These are phyloP conservation scores for Pneumocystis carinii DNA, from an alignment of 1,139 yeast genomes.

Conservation along the genomic window DNA sequence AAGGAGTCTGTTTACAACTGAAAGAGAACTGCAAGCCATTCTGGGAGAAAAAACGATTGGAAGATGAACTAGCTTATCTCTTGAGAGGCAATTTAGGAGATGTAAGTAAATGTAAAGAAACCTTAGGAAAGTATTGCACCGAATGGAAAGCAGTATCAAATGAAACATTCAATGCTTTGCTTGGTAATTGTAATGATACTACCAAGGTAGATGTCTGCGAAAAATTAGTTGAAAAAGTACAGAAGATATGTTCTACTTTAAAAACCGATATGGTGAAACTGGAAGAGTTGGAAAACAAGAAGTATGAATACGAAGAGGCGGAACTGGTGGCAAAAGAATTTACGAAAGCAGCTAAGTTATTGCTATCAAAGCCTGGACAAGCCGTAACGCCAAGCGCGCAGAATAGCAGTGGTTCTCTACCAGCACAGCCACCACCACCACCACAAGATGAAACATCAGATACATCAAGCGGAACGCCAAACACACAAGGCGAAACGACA, in stretches of 20 bases:
- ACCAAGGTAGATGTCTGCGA: neutral
- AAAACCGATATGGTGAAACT: neutral
- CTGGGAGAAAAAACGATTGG: neutral
- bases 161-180: neutral
- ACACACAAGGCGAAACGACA: too few species aligned
- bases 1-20: neutral
- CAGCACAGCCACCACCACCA: too few species aligned
- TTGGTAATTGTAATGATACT: neutral
- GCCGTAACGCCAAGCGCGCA: too few species aligned
- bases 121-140: neutral
- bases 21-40: neutral
- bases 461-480: too few species aligned
- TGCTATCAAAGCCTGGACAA: neutral
- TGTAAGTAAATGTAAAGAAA: neutral
- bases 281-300: neutral
- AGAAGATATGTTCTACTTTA: neutral
- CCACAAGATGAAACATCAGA: too few species aligned
- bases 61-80: neutral
- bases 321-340: neutral
- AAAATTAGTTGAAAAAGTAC: neutral
- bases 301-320: neutral
- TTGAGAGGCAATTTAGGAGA: neutral
- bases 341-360: neutral
- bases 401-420: neutral
- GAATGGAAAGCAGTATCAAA: neutral